Percentiles rank a stretch among this genome's conserved stretches.
Conservation (phyloP, 2,329 filamentous ascomycete genomes). For the Coniella lustricola region DNA sequence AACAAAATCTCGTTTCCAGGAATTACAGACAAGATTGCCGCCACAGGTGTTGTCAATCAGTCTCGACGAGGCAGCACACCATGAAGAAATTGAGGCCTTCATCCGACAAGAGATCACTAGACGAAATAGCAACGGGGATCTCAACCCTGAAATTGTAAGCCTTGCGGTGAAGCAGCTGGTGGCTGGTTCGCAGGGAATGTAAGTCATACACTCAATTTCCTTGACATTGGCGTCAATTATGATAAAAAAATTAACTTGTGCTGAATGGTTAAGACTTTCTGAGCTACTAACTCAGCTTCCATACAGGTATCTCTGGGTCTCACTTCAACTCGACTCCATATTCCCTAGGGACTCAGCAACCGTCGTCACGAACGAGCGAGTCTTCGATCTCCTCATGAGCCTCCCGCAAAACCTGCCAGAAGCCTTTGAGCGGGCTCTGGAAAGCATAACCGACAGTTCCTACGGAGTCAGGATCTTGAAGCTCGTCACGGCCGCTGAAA, state of each 20-base stretch:
- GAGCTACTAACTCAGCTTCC: not conserved
- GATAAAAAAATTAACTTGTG: no score
- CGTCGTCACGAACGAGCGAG: not conserved
- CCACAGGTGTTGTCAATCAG: not conserved
- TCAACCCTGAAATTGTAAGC: not conserved
- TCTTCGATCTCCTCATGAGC: not conserved
- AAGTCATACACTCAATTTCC: no score
- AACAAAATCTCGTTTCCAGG: not conserved
- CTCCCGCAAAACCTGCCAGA: conserved; percentile 3
- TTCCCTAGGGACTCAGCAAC: not conserved
- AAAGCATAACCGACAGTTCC: not conserved
- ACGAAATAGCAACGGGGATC: not conserved
- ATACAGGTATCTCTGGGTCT: not conserved
- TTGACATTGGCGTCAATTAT: no score
- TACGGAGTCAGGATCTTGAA: conserved; percentile 4
- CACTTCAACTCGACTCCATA: not conserved
- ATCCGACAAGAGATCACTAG: not conserved
- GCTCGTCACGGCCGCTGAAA: not conserved
- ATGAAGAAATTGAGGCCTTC: not conserved
- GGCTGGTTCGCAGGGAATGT: not conserved
- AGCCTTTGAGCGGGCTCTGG: conserved; percentile 4
- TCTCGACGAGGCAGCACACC: not conserved
- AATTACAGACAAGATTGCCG: not conserved
- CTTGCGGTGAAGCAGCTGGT: not conserved
- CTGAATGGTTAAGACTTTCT: no score